Evolutionary conservation across 768 basidiomycete genomes (phyloP), one percentile per base, ranked within the genome.

Genomic region (Lactarius sanguifluus): DNA sequence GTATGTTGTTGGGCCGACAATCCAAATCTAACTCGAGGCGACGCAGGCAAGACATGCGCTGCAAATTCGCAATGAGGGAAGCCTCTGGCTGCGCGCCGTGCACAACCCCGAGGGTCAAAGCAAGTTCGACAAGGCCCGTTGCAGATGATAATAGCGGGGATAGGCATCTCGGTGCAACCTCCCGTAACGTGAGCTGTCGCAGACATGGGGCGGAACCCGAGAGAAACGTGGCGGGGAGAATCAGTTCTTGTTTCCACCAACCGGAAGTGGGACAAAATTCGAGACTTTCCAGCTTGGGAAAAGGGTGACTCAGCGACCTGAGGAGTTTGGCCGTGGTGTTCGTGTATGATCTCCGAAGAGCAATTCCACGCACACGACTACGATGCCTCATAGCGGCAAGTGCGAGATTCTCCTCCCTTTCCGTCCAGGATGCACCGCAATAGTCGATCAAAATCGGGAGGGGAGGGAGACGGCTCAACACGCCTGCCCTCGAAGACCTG

Each of bases 1-100:
- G 0, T 15, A 0, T 18, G 8, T 6, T 1, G 15, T 5, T 1
- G 3, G 10, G 7, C 20, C 20, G 3, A n/a, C 8, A 45, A n/a
- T 16, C 8, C 45, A 47, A 23, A 10, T 47, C 0, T 18, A 45
- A 4, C 1, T 45, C 20, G 20, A n/a, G 20, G n/a, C 45, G n/a
- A 23, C 45, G 45, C 10, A 47, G 45, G n/a, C 3, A 20, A 47
- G 45, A 47, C n/a, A 47, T n/a, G n/a, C 8, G n/a, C n/a, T 47
- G n/a, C 45, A 47, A 12, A 47, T 10, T 12, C n/a, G 45, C 10
- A n/a, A 47, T 20, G n/a, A 47, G 3, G 3, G 20, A 47, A 23
- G n/a, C 9, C 9, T 20, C 43, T 45, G 43, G 43, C 8, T 6
- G 43, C 3, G n/a, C n/a, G 18, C 18, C 9, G 43, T 0, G 3